Conservation (phyloP, 2,329 filamentous ascomycete genomes). For the Plenodomus tracheiphilus region DNA sequence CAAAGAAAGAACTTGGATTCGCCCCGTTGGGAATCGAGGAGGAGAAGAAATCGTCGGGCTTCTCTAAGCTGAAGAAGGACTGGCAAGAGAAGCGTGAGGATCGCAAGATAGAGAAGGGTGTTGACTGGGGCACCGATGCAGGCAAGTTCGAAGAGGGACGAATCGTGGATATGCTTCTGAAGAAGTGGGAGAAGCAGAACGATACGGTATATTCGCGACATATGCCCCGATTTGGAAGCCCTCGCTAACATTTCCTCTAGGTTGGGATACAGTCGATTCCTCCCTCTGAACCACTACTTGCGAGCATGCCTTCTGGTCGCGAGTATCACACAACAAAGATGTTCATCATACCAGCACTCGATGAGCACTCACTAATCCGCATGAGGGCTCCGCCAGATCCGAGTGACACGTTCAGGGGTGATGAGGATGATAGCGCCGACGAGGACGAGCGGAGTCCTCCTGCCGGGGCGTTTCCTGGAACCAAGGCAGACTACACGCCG, state of each 20-base stretch:
- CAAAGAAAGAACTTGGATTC: slow-evolving; percentile 73
- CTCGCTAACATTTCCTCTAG: slow-evolving; percentile 48
- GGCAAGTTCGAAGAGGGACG: slow-evolving; percentile 82
- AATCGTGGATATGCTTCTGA: slow-evolving; percentile 82
- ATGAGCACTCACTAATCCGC: slow-evolving; percentile 61
- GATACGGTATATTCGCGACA: slow-evolving; percentile 68
- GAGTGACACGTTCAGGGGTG: slow-evolving; percentile 44
- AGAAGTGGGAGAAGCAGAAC: slow-evolving; percentile 91
- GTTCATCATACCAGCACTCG: slow-evolving; percentile 68
- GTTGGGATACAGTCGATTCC: slow-evolving; percentile 81
- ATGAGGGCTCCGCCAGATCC: slow-evolving; percentile 62
- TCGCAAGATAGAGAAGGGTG: slow-evolving; percentile 72
- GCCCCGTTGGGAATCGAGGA: slow-evolving; percentile 44
- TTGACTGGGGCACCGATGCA: slow-evolving; percentile 77
- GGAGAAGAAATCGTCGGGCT: slow-evolving; percentile 56
- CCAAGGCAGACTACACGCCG: slow-evolving; percentile 35
- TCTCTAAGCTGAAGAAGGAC: slow-evolving; percentile 71
- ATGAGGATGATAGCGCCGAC: slow-evolving; percentile 43
- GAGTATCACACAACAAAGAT: slow-evolving; percentile 77
- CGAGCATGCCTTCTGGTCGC: slow-evolving; percentile 82
- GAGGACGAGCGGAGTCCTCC: slow-evolving; percentile 38
- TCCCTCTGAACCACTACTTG: slow-evolving; percentile 69
- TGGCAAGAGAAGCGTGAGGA: slow-evolving; percentile 80
- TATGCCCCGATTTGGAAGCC: not conserved
- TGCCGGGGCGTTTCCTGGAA: slow-evolving; percentile 43